Base-by-base conservation (phyloP, 1,284 basidiomycete species). In the Melampsora occidentalis region DNA sequence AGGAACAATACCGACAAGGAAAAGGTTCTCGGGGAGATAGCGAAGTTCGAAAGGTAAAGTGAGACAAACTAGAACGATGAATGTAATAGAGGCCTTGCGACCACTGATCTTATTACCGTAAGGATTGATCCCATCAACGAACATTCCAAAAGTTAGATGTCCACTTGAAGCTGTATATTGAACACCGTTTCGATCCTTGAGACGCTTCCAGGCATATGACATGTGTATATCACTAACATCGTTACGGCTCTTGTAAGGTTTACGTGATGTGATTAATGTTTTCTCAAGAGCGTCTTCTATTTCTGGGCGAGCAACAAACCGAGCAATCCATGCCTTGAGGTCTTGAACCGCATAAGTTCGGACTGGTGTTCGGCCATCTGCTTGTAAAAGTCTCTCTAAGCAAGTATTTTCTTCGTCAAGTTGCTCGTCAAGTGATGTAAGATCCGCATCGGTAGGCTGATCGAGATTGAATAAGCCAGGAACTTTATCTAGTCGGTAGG, bases 1-100 rank as follows among this genome's bases (percentile, higher is more conserved):
- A 20, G 85, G 85, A 20, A 85, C 81, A 51, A 84, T 79, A 2
- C 82, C 82, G 28, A 79, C 69, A 18, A 79, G 51, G 49, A 59
- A 77, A 22, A 78, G 61, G 53, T 80, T 78, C 25, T 79, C 68
- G 0, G 65, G 33, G 18, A 64, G 35, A 53, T 78, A 80, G 7
- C 79, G 77, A 14, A 77, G 9, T 22, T 65, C 49, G 48, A 75
- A 53, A 12, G 78, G 77, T 25, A 80, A 71, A 7, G n/a, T 63
- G 16, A 63, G 31, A 25, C n/a, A 63, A 25, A 63, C 61, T 63
- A 63, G 25, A 25, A 63, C 31, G 3, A 63, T 22, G 31, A 63
- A 63, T 22, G 61, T 63, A 63, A 63, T 63, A 63, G n/a, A 22
- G n/a, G 61, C 20, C n/a, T 63, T 20, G 2, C 31, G n/a, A 6